These are phyloP conservation scores for Leptographium wingfieldii DNA, from an alignment of 2,329 filamentous ascomycete genomes.

Conservation along the genomic window DNA sequence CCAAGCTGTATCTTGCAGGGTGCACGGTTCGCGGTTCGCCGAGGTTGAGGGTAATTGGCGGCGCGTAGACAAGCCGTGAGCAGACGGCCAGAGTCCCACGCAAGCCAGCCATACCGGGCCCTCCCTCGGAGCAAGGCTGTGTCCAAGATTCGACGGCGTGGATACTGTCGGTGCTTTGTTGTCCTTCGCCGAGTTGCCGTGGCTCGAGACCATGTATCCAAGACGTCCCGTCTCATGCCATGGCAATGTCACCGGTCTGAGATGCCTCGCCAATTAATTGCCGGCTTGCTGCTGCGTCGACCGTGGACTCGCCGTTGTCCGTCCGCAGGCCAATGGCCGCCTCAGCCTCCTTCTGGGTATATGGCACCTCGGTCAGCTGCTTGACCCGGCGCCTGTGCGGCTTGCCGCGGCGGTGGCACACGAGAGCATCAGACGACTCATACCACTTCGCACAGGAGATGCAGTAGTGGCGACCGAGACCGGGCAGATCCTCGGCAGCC, in stretches of 20 bases:
- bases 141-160: neutral
- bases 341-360: conserved; percentile 76
- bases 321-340: conserved; percentile 49
- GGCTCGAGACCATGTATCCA: neutral
- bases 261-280: neutral
- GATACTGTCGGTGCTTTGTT: neutral
- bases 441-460: conserved; percentile 94
- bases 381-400: conserved; percentile 91
- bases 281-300: neutral
- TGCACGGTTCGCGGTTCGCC: neutral
- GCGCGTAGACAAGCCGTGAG: neutral
- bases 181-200: neutral
- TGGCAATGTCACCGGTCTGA: neutral
- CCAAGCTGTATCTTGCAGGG: neutral
- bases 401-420: conserved; percentile 71
- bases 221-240: neutral
- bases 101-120: too few relatives aligned
- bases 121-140: neutral
- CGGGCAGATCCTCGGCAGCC: conserved; percentile 74
- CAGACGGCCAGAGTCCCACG: neutral
- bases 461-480: conserved; percentile 76
- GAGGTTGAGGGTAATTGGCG: neutral
- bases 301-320: conserved; percentile 1
- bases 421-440: conserved; percentile 67
- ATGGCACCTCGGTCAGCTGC: conserved; percentile 70